Evolutionary conservation across 2,329 filamentous ascomycete species (phyloP), one percentile per base, ranked within the genome.

Genomic region (Exophiala sp.): DNA sequence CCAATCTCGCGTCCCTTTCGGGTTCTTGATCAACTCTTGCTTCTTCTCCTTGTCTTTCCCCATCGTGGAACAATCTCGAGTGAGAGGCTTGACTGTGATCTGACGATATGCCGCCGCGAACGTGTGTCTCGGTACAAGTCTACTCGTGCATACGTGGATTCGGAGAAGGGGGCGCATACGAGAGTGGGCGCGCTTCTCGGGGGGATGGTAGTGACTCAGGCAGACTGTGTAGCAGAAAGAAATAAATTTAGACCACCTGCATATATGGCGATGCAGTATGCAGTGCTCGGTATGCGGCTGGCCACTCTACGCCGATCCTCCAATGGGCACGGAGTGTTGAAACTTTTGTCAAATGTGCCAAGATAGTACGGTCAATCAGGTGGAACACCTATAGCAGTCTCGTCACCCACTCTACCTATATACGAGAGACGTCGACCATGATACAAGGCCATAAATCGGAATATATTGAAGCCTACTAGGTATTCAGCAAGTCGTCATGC

Each of bases 1-100:
- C 85, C 84, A 95, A 68, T 95, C 89, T 66, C 88, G 86, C 58
- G 88, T 95, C 60, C 89, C 88, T 77, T 95, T 95, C 56, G 88
- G 87, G 64, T 85, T 87, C 76, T 95, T 95, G 66, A 94, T 77
- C 69, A 55, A 46, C 38, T 59, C 56, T 48, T 57, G 53, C 24
- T 57, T 55, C 43, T 60, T 59, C 19, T 58, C 51, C 52, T 60
- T 60, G 16, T 54, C 49, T 40, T 57, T 60, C 21, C 32, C 55
- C 52, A 57, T 57, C 11, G 47, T 50, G 22, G 49, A 35, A 40
- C 47, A 53, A 23, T 34, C 11, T 43, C 50, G 38, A 2, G 13
- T 24, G 22, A 38, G 32, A 19, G 39, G 32, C 14, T 32, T 10
- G 29, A 16, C 24, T 3, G 24, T 7, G 18, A 21, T 8, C 13